Percentiles rank a stretch among this genome's conserved stretches.
These are phyloP conservation scores for Populus nigra DNA, from an alignment of 345 rosid genomes.

Conservation along the genomic window DNA sequence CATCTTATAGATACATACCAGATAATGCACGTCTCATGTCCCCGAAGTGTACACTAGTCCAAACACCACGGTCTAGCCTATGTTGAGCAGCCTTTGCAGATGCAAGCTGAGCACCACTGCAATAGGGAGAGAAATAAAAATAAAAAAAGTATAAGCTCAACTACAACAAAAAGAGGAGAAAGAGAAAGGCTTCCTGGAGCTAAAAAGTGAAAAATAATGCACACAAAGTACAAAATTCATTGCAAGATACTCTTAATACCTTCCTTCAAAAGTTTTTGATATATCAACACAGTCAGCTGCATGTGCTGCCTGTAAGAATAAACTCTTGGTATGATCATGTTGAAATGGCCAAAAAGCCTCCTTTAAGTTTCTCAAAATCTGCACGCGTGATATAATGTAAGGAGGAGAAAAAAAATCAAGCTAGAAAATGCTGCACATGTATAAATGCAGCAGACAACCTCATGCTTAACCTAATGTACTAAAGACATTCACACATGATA, in stretches of 20 bases:
- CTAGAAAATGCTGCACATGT: not conserved
- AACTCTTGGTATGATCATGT: conserved; percentile 41
- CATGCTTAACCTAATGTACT: not conserved
- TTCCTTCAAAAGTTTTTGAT: conserved; percentile 33
- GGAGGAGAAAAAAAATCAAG: not conserved
- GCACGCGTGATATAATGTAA: not conserved
- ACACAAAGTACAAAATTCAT: not conserved
- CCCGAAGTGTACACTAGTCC: conserved; percentile 54
- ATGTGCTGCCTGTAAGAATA: conserved; percentile 56
- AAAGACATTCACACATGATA: not conserved
- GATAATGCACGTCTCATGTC: conserved; percentile 67
- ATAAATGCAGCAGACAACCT: not conserved
- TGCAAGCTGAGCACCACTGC: conserved; percentile 56
- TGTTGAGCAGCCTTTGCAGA: conserved; percentile 62
- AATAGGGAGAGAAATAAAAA: conserved; percentile 4
- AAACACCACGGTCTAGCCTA: conserved; percentile 59
- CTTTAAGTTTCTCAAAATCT: conserved; percentile 54
- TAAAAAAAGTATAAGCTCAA: not conserved
- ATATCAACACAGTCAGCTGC: conserved; percentile 48
- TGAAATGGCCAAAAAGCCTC: conserved; percentile 72
- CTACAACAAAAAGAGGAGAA: not conserved
- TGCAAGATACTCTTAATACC: conserved; percentile 30
- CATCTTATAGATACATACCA: conserved; percentile 16
- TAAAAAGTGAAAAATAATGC: too few species aligned
- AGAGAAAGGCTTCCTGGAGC: not conserved